Evolutionary conservation across 108 stramenopile species (phyloP), one percentile per base, ranked within the genome.

Genomic region (Nannochloropsis gaditana): DNA sequence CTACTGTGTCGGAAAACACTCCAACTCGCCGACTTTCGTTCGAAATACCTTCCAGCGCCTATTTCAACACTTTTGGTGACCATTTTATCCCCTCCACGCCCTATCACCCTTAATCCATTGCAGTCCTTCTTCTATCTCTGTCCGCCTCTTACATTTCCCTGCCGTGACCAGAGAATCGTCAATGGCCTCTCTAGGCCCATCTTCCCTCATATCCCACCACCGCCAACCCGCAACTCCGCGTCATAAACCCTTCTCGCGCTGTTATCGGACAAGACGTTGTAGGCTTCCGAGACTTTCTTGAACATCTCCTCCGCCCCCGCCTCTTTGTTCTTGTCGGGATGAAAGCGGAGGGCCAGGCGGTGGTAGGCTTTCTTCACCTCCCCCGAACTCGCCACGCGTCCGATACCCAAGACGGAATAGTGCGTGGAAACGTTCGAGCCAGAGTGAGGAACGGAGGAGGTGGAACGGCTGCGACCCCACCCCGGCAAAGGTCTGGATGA

Each of bases 321-420:
- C 15, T 87, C 87, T 19, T 21, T 45, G 59, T 88, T 88, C 80
- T 90, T 90, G 81, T 90, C 90, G 21, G 90, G 90, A 82, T 90
- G 90, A 44, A n/a, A 45, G 87, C 83, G 45, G 9, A 90, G 44
- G 1, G 90, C 90, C 21, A 85, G 5, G 73, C 45, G 83, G n/a
- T 87, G 84, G 43, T 85, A 88, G 9, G 84, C 73, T 17, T 73
- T 83, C 80, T 88, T 88, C n/a, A 88, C 82, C 11, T 87, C 86
- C 79, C 41, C 43, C 83, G 47, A 50, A 15, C 47, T 50, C 11
- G 47, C 10, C 15, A 15, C 47, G 11, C 47, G 47, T 15, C 11
- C 47, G 15, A 50, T 50, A 10, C 47, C 47, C 11, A 50, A 15
- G 47, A 50, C 47, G 11, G 47, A 50, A 50, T 50, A 50, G 15